Evolutionary conservation across 2,329 filamentous ascomycete species (phyloP), one percentile per base, ranked within the genome.

Genomic region (Botrytis byssoidea): DNA sequence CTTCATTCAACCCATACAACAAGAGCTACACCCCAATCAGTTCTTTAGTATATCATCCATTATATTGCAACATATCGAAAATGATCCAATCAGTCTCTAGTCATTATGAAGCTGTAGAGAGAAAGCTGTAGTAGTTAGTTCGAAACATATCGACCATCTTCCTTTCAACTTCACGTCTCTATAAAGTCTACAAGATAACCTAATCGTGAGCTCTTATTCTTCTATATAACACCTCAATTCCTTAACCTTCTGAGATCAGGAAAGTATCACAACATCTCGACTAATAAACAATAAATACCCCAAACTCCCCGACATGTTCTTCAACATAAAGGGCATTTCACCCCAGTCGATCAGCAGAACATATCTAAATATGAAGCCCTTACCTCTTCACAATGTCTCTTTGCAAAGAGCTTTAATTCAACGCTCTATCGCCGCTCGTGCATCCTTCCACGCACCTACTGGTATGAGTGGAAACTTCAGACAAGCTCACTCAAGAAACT

Each of bases 11-110:
- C 14, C 0, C 3, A 9, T 1, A 18, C n/a, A 57, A 29, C 5
- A 16, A 29, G 14, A 6, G 14, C 2, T 29, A 18, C 1, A 57
- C 3, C 14, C 8, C 14, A 57, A 9, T 57, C 14, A 29, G 4
- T 9, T 14, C 7, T 18, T 29, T 29, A 6, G 2, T 2, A 14
- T 8, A 32, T 18, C 1, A 29, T 18, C 1, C 6, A 1, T 29
- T 0, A 29, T 18, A 3, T 1, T 57, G 8, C 14, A 18, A 57
- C 1, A 9, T 32, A 18, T 1, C 32, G 29, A 8, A 9, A 18
- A 29, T 2, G 14, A 5, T 57, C n/a, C 3, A 32, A 57, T 29
- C 14, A 29, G 2, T 18, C 3, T 18, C 14, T 57, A 2, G 14
- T 18, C 1, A 18, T 16, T 3, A 32, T 18, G 3, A 29, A 57